Evolutionary conservation across 179 eudicot genomes (phyloP).

Genomic region (Actinidia chinensis): DNA sequence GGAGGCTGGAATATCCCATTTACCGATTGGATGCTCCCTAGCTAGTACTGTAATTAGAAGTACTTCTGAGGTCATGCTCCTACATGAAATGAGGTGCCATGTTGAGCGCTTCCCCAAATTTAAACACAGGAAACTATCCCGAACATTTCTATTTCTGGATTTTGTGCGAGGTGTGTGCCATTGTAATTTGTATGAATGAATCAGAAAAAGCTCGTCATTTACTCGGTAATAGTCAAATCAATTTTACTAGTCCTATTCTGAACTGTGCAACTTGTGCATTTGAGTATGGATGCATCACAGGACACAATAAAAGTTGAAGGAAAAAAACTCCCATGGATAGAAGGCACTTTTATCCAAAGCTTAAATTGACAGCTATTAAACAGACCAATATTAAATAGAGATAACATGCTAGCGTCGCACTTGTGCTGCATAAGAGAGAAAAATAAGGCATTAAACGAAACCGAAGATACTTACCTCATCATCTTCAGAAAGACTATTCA

Average conservation of each 20-base stretch:
- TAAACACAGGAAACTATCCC: background rate
- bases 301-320: background rate
- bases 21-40: no score
- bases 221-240: background rate
- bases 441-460: background rate
- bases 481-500: constrained; percentile 85
- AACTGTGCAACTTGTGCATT: background rate
- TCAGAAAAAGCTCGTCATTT: background rate
- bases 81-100: constrained; percentile 1
- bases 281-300: background rate
- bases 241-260: background rate
- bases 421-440: background rate
- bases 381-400: background rate
- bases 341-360: background rate
- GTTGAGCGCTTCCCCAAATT: background rate
- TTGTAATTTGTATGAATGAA: background rate
- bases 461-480: constrained; percentile 54
- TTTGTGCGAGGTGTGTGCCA: background rate
- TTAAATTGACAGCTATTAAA: background rate
- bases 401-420: constrained; percentile 1
- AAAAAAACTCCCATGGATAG: background rate
- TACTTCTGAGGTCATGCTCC: background rate
- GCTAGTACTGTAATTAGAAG: no score
- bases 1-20: background rate
- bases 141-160: background rate